Base-by-base conservation (phyloP, 768 basidiomycete species). In the Suillus lakei region DNA sequence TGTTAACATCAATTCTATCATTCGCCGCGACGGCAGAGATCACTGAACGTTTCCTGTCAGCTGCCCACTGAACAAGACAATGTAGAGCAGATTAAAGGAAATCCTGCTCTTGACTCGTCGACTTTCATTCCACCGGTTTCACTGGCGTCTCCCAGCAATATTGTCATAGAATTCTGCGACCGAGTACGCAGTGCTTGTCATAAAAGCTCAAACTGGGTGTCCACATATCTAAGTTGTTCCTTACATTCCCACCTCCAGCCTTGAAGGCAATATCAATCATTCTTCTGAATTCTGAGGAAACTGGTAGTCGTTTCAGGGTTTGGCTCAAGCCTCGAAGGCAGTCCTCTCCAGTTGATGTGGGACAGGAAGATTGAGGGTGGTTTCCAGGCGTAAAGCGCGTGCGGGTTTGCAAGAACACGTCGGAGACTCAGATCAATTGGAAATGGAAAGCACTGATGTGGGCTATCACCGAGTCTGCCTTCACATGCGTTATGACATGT, bases 91-190 rank as follows among this genome's bases (percentile, higher is more conserved):
- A 5, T 21, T 12, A 30, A 73, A 23, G 58, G 26, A 30, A 41
- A 41, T 39, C 68, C 71, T 62, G 67, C 75, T 8, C 69, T 84
- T 48, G 84, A 90, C 66, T 79, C 83, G 3, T 74, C 83, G 0
- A 84, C 84, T 0, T 91, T 92, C 72, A 75, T 84, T 12, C 84
- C 85, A 63, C 91, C 90, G 3, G 76, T 74, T 8, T 78, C 82
- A 26, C 72, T 82, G 39, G 76, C 74, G 6, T n/a, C 66, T 10
- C 87, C 92, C 3, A 85, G 85, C 34, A n/a, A n/a, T n/a, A 79
- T 97, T n/a, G 85, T 85, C 8, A 92, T 98, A 67, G 96, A 98
- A 76, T 98, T 95, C 73, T 98, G 96, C 76, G 93, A 96, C 75
- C 83, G 94, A 80, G 93, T 95, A 73, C 73, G 91, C 15, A 18